Conservation (phyloP, 2,329 filamentous ascomycete species). For the Cercospora sp. region DNA sequence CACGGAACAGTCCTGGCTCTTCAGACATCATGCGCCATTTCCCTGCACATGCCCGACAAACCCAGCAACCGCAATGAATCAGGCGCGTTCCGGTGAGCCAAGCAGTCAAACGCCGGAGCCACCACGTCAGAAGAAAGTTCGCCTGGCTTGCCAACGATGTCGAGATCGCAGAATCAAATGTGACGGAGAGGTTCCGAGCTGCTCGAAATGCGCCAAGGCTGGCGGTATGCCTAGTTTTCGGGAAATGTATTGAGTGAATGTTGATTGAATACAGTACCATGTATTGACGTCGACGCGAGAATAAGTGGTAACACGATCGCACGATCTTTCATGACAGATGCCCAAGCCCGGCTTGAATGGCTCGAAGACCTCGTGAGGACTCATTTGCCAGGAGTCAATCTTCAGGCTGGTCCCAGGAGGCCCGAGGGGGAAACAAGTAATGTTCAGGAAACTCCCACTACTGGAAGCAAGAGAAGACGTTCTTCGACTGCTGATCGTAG, state of each 20-base stretch:
- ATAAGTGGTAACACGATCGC: neutral
- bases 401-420: neutral
- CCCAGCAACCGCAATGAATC: neutral
- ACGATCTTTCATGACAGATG: conserved; percentile 2
- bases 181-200: conserved; percentile 10
- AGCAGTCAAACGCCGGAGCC: neutral
- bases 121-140: conserved; percentile 4
- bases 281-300: conserved; percentile 3
- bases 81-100: neutral
- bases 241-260: neutral
- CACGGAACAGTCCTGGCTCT: neutral
- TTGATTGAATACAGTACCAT: neutral
- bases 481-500: neutral
- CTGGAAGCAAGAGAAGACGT: neutral
- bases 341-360: conserved; percentile 7
- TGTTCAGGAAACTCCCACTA: neutral
- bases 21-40: neutral
- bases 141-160: conserved; percentile 12
- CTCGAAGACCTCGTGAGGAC: conserved; percentile 1
- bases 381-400: conserved; percentile 1
- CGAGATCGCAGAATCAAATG: conserved; percentile 15
- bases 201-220: conserved; percentile 14
- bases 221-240: neutral
- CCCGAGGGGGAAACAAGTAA: neutral
- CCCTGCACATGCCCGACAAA: neutral